phyloP scores from a whole-genome alignment of 257 asterid species.

The Gentiana macrophylla region DNA sequence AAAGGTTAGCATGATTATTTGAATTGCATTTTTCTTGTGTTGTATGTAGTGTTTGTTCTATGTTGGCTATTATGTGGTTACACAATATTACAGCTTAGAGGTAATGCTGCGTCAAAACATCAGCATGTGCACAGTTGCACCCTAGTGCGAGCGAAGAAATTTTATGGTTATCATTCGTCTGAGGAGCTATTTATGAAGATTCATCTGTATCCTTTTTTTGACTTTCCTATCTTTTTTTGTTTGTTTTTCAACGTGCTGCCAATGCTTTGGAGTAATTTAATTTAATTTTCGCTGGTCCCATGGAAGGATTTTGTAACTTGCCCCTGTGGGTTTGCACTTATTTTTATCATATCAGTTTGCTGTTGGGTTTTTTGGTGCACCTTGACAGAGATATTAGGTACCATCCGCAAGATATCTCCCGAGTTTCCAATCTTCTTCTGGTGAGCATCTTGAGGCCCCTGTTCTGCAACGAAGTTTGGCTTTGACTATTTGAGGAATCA shows the following conservation, averaged over 20 bases:
- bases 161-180: slow-evolving; percentile 80
- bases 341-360: background rate
- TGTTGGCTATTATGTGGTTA: slow-evolving; percentile 9
- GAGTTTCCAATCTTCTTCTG: slow-evolving; percentile 85
- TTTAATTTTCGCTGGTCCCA: background rate
- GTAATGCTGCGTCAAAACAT: slow-evolving; percentile 67
- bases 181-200: slow-evolving; percentile 92
- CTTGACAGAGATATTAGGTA: slow-evolving; percentile 76
- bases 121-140: slow-evolving; percentile 87
- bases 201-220: slow-evolving; percentile 71
- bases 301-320: background rate
- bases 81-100: slow-evolving; percentile 50
- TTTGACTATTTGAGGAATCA: background rate
- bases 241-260: background rate
- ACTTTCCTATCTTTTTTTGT: background rate
- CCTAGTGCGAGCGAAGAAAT: slow-evolving; percentile 75
- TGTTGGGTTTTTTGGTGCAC: slow-evolving; percentile 16
- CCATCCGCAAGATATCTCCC: slow-evolving; percentile 79
- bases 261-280: background rate
- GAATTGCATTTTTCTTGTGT: slow-evolving; percentile 2
- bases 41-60: slow-evolving; percentile 8
- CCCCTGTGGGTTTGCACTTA: background rate
- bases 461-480: slow-evolving; percentile 1
- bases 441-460: slow-evolving; percentile 25
- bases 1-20: slow-evolving; percentile 38